phyloP scores from a whole-genome alignment of 768 basidiomycete species.

The Roridomyces roridus region DNA sequence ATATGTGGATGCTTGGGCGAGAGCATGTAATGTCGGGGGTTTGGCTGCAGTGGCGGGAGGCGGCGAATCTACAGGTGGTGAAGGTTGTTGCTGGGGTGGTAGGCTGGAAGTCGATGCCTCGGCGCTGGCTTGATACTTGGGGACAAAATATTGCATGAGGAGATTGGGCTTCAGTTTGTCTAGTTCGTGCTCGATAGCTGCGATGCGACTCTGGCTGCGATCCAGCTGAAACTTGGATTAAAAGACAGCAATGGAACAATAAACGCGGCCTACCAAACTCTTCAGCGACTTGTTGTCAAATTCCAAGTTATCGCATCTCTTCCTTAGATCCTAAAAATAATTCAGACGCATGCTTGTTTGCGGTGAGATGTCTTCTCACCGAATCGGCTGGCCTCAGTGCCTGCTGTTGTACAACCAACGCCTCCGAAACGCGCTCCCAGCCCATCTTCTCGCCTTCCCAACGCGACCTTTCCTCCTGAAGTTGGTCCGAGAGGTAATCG shows the following conservation, averaged over 20 bases:
- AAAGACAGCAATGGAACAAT: background rate
- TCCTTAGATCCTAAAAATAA: slow-evolving; percentile 58
- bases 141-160: slow-evolving; percentile 59
- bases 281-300: slow-evolving; percentile 68
- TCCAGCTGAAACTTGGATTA: slow-evolving; percentile 49
- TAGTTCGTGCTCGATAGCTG: slow-evolving; percentile 67
- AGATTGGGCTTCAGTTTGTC: slow-evolving; percentile 70
- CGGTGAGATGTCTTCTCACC: slow-evolving; percentile 35
- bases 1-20: slow-evolving; percentile 29
- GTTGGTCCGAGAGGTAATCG: slow-evolving; percentile 57
- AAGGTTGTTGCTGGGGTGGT: background rate
- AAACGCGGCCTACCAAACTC: slow-evolving; percentile 55
- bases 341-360: background rate
- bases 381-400: slow-evolving; percentile 46
- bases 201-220: slow-evolving; percentile 60
- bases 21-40: slow-evolving; percentile 12
- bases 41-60: background rate
- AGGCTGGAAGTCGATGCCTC: background rate
- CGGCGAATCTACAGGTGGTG: no score
- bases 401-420: slow-evolving; percentile 58
- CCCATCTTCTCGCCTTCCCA: slow-evolving; percentile 69
- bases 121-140: background rate
- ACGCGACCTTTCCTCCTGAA: slow-evolving; percentile 62
- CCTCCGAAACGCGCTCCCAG: slow-evolving; percentile 74
- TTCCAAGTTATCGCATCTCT: slow-evolving; percentile 54